These are phyloP conservation scores for Diaporthe aspalathi DNA, from an alignment of 2,329 filamentous ascomycete genomes.

Conservation along the genomic window DNA sequence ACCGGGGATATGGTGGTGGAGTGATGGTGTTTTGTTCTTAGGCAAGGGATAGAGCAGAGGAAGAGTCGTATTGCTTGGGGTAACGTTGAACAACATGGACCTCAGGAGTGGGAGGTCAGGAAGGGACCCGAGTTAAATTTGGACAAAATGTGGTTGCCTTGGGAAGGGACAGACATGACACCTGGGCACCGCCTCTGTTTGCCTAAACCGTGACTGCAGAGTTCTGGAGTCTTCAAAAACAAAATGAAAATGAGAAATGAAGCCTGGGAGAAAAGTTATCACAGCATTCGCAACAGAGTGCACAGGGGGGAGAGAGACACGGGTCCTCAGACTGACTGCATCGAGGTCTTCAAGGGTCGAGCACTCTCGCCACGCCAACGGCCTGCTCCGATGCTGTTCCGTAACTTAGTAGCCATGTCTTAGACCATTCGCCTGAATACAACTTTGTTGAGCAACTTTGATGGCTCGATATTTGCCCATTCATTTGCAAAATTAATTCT, in stretches of 20 bases:
- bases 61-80: not conserved
- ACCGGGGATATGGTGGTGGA: not conserved
- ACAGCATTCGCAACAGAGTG: not conserved
- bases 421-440: no score
- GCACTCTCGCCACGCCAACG: not conserved
- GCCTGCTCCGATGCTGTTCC: no score
- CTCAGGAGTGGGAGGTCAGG: no score
- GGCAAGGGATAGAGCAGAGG: no score
- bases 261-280: not conserved
- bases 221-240: no score
- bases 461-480: no score
- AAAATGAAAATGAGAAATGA: no score
- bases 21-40: not conserved
- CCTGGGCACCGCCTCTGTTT: not conserved
- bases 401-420: no score
- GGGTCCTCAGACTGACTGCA: not conserved
- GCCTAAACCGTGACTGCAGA: not conserved
- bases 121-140: not conserved
- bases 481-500: no score
- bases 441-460: no score
- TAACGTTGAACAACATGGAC: not conserved
- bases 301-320: not conserved
- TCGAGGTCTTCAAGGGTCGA: not conserved
- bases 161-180: conserved; percentile 24
- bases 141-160: conserved; percentile 32